phyloP scores from a whole-genome alignment of 2,329 filamentous ascomycete species.

The Orbilia ellipsospora region DNA sequence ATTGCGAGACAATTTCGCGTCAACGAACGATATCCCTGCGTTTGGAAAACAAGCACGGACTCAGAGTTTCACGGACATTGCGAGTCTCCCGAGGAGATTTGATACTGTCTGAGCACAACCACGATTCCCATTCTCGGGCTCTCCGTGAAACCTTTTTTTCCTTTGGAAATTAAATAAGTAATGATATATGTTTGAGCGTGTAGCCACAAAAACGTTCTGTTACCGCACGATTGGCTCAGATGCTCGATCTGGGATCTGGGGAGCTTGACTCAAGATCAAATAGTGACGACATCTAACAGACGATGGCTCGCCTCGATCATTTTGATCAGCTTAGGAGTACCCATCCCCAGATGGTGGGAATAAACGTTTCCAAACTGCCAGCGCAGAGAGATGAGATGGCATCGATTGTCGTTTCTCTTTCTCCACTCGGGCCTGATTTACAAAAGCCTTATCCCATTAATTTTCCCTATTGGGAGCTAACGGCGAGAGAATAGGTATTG shows the following conservation, averaged over 20 bases:
- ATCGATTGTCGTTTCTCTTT: constrained; percentile 20
- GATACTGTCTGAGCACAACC: constrained; percentile 21
- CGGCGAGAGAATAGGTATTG: background rate
- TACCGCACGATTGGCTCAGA: background rate
- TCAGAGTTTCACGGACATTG: constrained; percentile 14
- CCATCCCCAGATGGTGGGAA: no score
- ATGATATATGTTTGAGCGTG: no score
- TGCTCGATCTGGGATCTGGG: background rate
- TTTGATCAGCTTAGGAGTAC: no score
- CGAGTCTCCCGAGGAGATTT: constrained; percentile 21
- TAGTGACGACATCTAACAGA: no score
- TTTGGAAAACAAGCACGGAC: constrained; percentile 19
- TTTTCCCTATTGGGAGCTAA: no score
- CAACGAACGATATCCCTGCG: background rate
- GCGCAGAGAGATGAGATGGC: constrained; percentile 30
- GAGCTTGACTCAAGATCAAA: background rate
- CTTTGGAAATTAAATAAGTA: no score
- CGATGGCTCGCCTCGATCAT: constrained; percentile 8
- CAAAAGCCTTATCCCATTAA: no score
- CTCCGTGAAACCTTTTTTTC: background rate
- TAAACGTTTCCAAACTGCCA: background rate
- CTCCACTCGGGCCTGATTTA: no score
- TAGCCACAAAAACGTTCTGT: background rate
- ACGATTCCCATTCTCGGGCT: background rate
- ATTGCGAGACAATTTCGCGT: background rate